These are phyloP conservation scores for Venturiaceae sp. DNA, from an alignment of 2,329 filamentous ascomycete genomes.

Conservation along the genomic window DNA sequence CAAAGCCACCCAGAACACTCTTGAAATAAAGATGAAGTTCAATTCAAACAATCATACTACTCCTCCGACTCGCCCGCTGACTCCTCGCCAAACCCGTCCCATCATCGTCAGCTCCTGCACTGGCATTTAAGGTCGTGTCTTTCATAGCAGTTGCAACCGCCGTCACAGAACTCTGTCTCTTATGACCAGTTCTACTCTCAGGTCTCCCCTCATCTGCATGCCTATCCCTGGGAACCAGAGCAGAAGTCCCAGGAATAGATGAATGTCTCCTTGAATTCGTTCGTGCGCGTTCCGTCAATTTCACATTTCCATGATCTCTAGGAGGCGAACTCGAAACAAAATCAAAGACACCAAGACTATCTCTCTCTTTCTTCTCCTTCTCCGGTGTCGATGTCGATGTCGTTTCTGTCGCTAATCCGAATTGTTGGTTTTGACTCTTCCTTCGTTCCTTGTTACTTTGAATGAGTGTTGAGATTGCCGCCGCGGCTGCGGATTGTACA, in stretches of 20 bases:
- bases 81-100: constrained; percentile 7
- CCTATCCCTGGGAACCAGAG: neutral
- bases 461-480: neutral
- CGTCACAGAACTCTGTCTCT: constrained; percentile 13
- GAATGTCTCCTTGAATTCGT: constrained; percentile 22
- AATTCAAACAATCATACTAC: too few relatives aligned
- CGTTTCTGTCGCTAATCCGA: neutral
- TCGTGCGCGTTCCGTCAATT: constrained; percentile 19
- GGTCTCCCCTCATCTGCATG: constrained; percentile 7
- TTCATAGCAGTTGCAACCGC: neutral
- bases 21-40: too few relatives aligned
- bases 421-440: neutral
- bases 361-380: neutral
- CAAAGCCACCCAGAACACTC: too few relatives aligned
- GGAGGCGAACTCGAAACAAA: constrained; percentile 21
- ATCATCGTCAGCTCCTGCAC: constrained; percentile 11
- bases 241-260: constrained; percentile 16
- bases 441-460: neutral
- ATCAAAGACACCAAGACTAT: constrained; percentile 26
- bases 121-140: neutral
- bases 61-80: constrained; percentile 27
- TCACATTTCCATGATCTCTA: constrained; percentile 17
- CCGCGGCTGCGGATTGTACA: neutral
- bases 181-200: constrained; percentile 5
- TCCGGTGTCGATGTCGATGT: neutral